These are phyloP conservation scores for Polytrichum formosum DNA, from an alignment of 225 moss, liverwort and hornwort genomes.

Conservation along the genomic window DNA sequence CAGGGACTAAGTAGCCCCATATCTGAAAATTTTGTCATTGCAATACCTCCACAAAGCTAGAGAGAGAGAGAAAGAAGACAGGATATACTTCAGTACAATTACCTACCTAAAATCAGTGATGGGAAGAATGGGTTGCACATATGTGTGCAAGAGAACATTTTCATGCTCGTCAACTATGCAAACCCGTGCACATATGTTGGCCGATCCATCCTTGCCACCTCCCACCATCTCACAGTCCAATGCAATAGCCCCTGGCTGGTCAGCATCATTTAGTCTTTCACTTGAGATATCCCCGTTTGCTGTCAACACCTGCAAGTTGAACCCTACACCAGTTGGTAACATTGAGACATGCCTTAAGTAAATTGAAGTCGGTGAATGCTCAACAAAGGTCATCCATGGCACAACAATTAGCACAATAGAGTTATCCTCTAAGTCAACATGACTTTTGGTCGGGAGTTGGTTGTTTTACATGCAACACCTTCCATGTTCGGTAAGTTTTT, in stretches of 20 bases:
- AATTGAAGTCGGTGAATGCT: no score
- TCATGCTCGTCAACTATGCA: slow-evolving; percentile 68
- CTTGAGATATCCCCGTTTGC: slow-evolving; percentile 20
- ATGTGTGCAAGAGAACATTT: slow-evolving; percentile 58
- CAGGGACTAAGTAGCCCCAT: no score
- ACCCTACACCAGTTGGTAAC: no score
- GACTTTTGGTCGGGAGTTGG: no score
- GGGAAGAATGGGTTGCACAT: slow-evolving; percentile 42
- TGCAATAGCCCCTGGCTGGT: slow-evolving; percentile 30
- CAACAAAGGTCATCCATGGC: no score
- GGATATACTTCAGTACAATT: slow-evolving; percentile 7
- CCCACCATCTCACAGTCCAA: slow-evolving; percentile 79
- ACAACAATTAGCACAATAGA: no score
- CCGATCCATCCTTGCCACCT: slow-evolving; percentile 53
- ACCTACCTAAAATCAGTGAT: slow-evolving; percentile 60
- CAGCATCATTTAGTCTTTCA: slow-evolving; percentile 14
- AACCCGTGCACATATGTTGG: slow-evolving; percentile 60
- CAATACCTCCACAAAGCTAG: no score
- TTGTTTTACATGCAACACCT: no score
- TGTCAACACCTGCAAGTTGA: slow-evolving; percentile 26
- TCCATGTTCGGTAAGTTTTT: no score
- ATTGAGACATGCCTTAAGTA: no score
- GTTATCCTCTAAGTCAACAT: no score
- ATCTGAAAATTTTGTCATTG: no score
- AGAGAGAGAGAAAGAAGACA: background rate